phyloP scores from a whole-genome alignment of 345 rosid species.

The Populus pruinosa region DNA sequence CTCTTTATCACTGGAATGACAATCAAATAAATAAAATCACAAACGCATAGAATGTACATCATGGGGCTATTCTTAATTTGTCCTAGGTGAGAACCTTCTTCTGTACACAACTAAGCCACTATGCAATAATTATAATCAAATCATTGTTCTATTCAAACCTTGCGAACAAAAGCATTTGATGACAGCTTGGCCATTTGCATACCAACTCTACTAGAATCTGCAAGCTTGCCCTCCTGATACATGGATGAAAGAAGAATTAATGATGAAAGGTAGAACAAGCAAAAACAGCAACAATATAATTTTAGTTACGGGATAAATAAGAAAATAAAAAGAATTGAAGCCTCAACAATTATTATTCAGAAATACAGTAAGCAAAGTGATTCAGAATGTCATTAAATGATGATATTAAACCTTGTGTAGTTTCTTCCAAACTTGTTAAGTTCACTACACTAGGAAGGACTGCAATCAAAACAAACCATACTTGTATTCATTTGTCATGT shows the following conservation, averaged over 20 bases:
- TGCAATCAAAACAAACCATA: neutral
- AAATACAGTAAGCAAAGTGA: neutral
- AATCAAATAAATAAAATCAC: neutral
- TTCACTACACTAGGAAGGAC: neutral
- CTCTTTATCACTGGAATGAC: neutral
- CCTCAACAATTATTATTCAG: neutral
- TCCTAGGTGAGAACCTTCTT: neutral
- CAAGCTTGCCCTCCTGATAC: slow-evolving; percentile 45
- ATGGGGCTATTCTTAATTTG: neutral
- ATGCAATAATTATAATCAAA: neutral
- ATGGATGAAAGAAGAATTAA: neutral
- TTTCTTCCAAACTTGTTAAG: neutral
- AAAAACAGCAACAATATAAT: neutral
- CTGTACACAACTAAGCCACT: neutral
- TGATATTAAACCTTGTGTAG: neutral
- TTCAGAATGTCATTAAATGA: neutral
- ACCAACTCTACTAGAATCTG: slow-evolving; percentile 28
- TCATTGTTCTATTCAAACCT: slow-evolving; percentile 44
- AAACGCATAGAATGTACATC: neutral
- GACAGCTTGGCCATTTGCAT: slow-evolving; percentile 48
- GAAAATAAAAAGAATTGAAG: neutral
- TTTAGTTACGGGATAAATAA: neutral
- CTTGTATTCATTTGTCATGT: neutral
- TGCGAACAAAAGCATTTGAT: slow-evolving; percentile 50
- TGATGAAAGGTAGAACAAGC: neutral